phyloP scores from a whole-genome alignment of 768 basidiomycete species.

The Russula virescens region DNA sequence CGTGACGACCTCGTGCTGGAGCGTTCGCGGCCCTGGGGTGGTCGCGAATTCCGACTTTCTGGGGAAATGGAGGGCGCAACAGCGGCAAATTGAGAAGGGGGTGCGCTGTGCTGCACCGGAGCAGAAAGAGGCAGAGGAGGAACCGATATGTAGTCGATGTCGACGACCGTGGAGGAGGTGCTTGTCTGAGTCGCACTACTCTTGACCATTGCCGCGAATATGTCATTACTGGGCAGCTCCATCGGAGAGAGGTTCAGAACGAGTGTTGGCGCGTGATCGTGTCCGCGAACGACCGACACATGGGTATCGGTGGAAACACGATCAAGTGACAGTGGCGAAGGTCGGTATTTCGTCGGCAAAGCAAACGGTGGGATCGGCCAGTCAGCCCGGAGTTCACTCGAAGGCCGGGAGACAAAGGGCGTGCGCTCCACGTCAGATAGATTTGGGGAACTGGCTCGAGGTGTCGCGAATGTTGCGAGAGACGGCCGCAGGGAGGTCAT shows the following conservation, averaged over 20 bases:
- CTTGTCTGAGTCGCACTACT: neutral
- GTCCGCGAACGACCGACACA: constrained; percentile 9
- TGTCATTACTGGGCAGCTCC: neutral
- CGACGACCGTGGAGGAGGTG: neutral
- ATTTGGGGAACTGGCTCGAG: neutral
- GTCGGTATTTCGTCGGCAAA: neutral
- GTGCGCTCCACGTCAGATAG: neutral
- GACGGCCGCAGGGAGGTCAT: neutral
- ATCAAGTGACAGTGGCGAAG: neutral
- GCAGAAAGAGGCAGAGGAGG: neutral
- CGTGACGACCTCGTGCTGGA: neutral
- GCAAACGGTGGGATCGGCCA: neutral
- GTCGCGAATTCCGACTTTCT: neutral
- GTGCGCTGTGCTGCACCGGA: neutral
- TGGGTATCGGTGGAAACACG: neutral
- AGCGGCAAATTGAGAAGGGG: neutral
- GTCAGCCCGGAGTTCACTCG: neutral
- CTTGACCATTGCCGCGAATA: constrained; percentile 4
- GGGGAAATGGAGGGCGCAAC: neutral
- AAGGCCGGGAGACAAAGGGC: neutral
- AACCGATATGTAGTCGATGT: neutral
- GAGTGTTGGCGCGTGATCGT: constrained; percentile 20
- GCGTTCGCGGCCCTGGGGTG: neutral
- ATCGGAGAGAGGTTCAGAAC: constrained; percentile 13
- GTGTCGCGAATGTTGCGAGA: constrained; percentile 1